Evolutionary conservation across 2,329 filamentous ascomycete species (phyloP).

Genomic region (Seiridium unicorne): DNA sequence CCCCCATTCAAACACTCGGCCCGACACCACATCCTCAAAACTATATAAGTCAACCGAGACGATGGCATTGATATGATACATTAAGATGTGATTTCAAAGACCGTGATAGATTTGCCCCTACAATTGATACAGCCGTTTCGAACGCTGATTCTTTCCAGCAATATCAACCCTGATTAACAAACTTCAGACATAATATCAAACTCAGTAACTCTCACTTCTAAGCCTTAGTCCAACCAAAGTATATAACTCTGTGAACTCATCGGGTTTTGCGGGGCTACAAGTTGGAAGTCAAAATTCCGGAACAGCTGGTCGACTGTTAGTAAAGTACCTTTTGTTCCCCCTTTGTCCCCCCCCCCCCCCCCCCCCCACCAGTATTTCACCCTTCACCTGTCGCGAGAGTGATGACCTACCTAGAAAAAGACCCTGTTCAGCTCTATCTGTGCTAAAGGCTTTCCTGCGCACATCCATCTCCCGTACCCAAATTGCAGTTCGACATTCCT

Average conservation of each 20-base stretch:
- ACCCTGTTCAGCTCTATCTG: conserved; percentile 38
- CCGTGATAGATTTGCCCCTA: too few species aligned
- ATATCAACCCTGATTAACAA: too few species aligned
- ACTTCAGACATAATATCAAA: background rate
- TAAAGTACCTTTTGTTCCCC: background rate
- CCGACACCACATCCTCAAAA: too few species aligned
- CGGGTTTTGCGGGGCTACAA: conserved; percentile 18
- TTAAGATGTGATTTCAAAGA: too few species aligned
- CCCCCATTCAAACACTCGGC: too few species aligned
- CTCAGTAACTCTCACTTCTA: conserved; percentile 18
- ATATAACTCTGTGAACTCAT: conserved; percentile 19
- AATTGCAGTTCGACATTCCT: conserved; percentile 33
- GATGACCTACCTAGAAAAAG: conserved; percentile 33
- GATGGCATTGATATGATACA: too few species aligned
- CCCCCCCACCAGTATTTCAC: background rate
- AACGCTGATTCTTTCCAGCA: too few species aligned
- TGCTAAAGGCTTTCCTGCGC: conserved; percentile 37
- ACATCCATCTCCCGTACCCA: conserved; percentile 33
- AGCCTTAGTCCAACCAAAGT: conserved; percentile 25
- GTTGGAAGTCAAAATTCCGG: conserved; percentile 21
- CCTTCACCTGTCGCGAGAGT: background rate
- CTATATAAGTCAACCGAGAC: too few species aligned
- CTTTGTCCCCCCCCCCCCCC: background rate
- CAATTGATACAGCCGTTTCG: too few species aligned
- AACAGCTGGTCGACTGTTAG: conserved; percentile 4